Base-by-base conservation (phyloP, 73 alveolate species). In the Paramecium pentaurelia region DNA sequence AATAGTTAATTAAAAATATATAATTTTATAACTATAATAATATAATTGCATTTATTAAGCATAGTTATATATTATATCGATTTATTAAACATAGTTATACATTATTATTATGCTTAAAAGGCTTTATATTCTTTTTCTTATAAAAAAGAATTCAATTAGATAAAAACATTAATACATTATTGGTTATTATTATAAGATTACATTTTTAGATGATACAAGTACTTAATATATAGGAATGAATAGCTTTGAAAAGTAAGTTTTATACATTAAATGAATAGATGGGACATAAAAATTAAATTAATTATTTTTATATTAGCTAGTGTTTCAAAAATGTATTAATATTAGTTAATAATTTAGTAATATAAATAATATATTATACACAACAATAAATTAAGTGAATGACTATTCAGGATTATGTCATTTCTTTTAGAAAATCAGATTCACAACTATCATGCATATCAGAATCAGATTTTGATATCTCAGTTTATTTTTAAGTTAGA, bases 361-460 rank as follows among this genome's bases (percentile, higher is more conserved):
- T 49, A 49, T 49, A 2, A 49, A 49, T 64, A 6, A 64, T 34
- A 64, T 32, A 64, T 12, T 25, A 64, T 32, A 64, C 10, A 64
- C 42, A 64, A 64, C 3, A 32, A 64, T 32, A 64, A 64, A 64
- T 64, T 64, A 64, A 54, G 70, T 54, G 70, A 54, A 25, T 54
- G 32, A 7, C 70, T 34, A 54, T 18, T 47, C 73, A 80, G 8
- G 49, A 40, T 27, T 80, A 11, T 27, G 75, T 36, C 47, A 60
- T 20, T 49, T 80, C 91, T 47, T 36, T 80, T 18, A 80, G 45
- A 20, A 80, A 80, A 80, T 80, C 91, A 38, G 91, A 80, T 9
- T 80, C 91, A 80, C 91, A 80, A 80, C 91, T 80, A 80, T 80
- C 91, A 16, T 80, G 75, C 32, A 80, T 49, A 25, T 80, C 91